Conservation (phyloP, 2,329 filamentous ascomycete species). For the Knoxdaviesia capensis region DNA sequence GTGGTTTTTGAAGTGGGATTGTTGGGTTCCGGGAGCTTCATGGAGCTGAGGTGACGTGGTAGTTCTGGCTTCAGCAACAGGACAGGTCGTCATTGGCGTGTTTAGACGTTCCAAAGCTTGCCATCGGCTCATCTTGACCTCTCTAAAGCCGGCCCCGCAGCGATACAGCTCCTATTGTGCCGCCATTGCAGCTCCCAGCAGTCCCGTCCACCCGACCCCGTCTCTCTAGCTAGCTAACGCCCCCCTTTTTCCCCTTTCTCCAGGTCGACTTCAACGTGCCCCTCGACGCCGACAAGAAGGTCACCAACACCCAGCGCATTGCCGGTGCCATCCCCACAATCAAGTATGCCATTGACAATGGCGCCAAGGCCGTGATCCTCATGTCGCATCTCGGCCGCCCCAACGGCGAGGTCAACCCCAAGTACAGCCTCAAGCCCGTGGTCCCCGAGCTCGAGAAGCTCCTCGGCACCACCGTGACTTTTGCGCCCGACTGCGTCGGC, state of each 20-base stretch:
- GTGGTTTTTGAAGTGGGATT: not conserved
- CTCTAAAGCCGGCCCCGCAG: too few relatives aligned
- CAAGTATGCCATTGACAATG: slow-evolving; percentile 79
- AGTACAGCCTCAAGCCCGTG: slow-evolving; percentile 90
- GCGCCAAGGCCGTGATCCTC: slow-evolving; percentile 79
- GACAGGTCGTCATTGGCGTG: too few relatives aligned
- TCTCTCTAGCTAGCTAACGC: not conserved
- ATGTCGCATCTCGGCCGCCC: slow-evolving; percentile 98
- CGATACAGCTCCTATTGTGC: too few relatives aligned
- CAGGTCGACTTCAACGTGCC: slow-evolving; percentile 99
- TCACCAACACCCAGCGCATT: slow-evolving; percentile 98
- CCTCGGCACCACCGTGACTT: slow-evolving; percentile 64
- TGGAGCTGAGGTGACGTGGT: too few relatives aligned
- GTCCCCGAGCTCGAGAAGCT: slow-evolving; percentile 83
- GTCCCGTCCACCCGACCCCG: not conserved
- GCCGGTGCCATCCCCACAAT: slow-evolving; percentile 89
- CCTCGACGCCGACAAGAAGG: slow-evolving; percentile 75
- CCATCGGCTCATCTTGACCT: too few relatives aligned
- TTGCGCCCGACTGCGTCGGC: slow-evolving; percentile 81
- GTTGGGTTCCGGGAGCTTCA: too few relatives aligned
- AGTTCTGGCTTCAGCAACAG: too few relatives aligned
- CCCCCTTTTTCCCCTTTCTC: not conserved
- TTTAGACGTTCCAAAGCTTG: too few relatives aligned
- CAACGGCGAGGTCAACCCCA: slow-evolving; percentile 70
- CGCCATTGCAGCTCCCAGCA: too few relatives aligned